Evolutionary conservation across 2,329 filamentous ascomycete genomes (phyloP).

Genomic region (Neonectria magnoliae): DNA sequence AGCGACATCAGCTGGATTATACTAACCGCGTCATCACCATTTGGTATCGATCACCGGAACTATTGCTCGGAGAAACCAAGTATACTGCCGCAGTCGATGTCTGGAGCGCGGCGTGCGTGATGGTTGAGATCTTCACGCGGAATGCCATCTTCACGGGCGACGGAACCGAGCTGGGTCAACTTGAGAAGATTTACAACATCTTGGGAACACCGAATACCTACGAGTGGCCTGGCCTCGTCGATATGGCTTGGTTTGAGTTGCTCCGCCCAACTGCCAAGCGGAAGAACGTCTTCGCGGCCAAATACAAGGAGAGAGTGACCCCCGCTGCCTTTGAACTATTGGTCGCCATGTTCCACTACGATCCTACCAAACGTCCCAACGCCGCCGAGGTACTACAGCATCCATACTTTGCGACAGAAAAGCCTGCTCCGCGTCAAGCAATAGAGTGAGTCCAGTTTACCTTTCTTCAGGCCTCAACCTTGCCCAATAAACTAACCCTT

Average conservation of each 20-base stretch:
- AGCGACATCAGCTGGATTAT: conserved; percentile 90
- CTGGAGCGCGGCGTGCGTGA: conserved; percentile 96
- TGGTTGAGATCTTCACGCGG: conserved; percentile 94
- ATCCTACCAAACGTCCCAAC: conserved; percentile 83
- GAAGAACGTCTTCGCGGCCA: conserved; percentile 81
- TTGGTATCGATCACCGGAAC: conserved; percentile 83
- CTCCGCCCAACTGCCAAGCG: conserved; percentile 80
- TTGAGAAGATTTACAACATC: conserved; percentile 95
- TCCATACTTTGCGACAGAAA: conserved; percentile 86
- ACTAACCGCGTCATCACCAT: conserved; percentile 99
- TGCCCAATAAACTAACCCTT: conserved; percentile 45
- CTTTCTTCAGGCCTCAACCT: neutral
- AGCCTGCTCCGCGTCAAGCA: conserved; percentile 79
- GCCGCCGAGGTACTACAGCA: conserved; percentile 87
- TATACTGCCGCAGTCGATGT: conserved; percentile 93
- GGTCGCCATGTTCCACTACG: conserved; percentile 86
- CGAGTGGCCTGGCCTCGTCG: conserved; percentile 90
- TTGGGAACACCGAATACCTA: conserved; percentile 86
- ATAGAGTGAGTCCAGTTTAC: conserved; percentile 72
- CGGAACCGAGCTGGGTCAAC: conserved; percentile 92
- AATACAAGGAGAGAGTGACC: conserved; percentile 81
- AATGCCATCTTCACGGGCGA: conserved; percentile 96
- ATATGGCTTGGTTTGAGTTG: conserved; percentile 97
- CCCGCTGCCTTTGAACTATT: conserved; percentile 86
- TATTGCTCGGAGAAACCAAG: conserved; percentile 89